Evolutionary conservation across 345 rosid genomes (phyloP).

Genomic region (Nasturtium officinale): DNA sequence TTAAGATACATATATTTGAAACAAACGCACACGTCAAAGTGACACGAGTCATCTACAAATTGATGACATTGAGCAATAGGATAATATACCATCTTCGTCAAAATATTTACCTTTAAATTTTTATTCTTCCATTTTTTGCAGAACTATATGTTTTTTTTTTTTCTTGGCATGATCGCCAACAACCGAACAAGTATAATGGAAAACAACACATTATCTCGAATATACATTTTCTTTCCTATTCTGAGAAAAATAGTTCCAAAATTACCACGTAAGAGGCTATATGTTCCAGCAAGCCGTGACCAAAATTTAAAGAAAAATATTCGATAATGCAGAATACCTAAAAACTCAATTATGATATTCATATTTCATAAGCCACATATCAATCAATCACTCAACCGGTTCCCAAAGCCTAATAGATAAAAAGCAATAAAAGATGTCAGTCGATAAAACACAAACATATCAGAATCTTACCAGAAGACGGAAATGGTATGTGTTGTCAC

Average conservation of each 20-base stretch:
- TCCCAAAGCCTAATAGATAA: constrained; percentile 26
- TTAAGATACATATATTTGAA: background rate
- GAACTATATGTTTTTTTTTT: background rate
- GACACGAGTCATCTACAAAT: constrained; percentile 8
- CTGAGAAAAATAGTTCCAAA: background rate
- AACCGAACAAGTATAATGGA: constrained; percentile 17
- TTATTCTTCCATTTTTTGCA: no score
- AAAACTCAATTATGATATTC: background rate
- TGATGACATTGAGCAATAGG: background rate
- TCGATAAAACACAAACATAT: constrained; percentile 20
- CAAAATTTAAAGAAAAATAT: background rate
- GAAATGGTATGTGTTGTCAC: constrained; percentile 16
- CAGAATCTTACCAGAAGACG: background rate
- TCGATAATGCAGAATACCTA: background rate
- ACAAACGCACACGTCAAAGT: constrained; percentile 8
- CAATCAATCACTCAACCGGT: constrained; percentile 13
- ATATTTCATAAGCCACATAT: background rate
- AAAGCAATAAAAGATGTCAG: constrained; percentile 16
- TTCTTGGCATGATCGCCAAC: constrained; percentile 20
- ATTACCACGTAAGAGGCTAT: constrained; percentile 3
- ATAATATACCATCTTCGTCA: background rate
- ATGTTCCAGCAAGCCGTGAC: constrained; percentile 16
- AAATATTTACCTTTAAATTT: background rate
- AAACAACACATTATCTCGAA: constrained; percentile 30
- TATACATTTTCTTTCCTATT: background rate